These are phyloP conservation scores for Yamadazyma mexicana DNA, from an alignment of 1,139 yeast genomes.

Conservation along the genomic window DNA sequence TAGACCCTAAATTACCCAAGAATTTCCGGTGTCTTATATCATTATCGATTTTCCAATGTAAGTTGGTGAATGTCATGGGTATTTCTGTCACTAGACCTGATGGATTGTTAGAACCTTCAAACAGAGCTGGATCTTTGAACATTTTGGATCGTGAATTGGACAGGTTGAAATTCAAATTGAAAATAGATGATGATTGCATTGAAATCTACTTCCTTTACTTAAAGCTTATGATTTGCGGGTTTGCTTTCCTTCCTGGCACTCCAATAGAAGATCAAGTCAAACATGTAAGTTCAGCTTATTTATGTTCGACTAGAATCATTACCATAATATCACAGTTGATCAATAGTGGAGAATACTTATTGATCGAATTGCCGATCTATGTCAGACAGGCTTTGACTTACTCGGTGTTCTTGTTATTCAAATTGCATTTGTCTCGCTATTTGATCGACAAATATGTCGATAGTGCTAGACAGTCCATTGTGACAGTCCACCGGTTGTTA, in stretches of 20 bases:
- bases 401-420: slow-evolving; percentile 77
- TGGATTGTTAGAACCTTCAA: slow-evolving; percentile 82
- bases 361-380: slow-evolving; percentile 84
- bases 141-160: slow-evolving; percentile 79
- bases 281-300: slow-evolving; percentile 79
- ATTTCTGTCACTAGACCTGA: slow-evolving; percentile 86
- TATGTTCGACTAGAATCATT: slow-evolving; percentile 77
- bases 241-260: slow-evolving; percentile 89
- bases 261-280: slow-evolving; percentile 86
- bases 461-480: slow-evolving; percentile 89
- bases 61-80: slow-evolving; percentile 84
- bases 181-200: slow-evolving; percentile 63
- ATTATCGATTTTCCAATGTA: slow-evolving; percentile 80
- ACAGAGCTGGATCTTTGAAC: slow-evolving; percentile 76
- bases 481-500: slow-evolving; percentile 84
- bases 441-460: slow-evolving; percentile 77
- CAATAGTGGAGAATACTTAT: slow-evolving; percentile 51
- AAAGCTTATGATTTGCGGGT: slow-evolving; percentile 79
- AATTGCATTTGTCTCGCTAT: slow-evolving; percentile 78
- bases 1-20: slow-evolving; percentile 66
- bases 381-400: slow-evolving; percentile 82
- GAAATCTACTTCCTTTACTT: slow-evolving; percentile 80
- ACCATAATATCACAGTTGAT: slow-evolving; percentile 75
- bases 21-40: slow-evolving; percentile 73
- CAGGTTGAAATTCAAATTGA: slow-evolving; percentile 61